Base-by-base conservation (phyloP, 2,329 filamentous ascomycete genomes). In the Fusarium euwallaceae region DNA sequence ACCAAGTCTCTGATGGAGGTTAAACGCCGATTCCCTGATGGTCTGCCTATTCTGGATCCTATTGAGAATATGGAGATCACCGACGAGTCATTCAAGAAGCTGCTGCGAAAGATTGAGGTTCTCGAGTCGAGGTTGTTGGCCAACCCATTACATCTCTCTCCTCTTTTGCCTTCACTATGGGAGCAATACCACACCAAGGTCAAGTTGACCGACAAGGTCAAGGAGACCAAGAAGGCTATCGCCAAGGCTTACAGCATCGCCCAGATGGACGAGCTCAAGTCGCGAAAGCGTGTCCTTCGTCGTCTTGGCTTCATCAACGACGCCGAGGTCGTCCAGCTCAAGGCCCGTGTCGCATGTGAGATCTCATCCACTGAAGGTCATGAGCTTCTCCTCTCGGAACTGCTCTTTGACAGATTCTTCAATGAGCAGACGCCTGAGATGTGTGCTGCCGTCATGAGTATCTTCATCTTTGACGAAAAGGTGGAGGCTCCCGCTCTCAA, bases 401-500 rank as follows among this genome's bases (percentile, higher is more conserved):
- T 99, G 32, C 89, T 99, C 1, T 98, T 99, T 84, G 97, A 98
- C 83, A 91, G 95, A 43, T 98, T 98, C 88, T 99, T 99, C 89
- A 99, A 98, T 81, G 95, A 98, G 80, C 87, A 98, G 51, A 92
- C 92, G 0, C 95, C 97, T 0, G 96, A 98, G 82, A 90, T 96
- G 75, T 94, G 93, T 78, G 97, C 97, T 1, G 90, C 96, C 0
- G 91, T 95, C 7, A 88, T 99, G 69, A 97, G 94, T 78, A 95
- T 94, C 80, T 98, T 99, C 85, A 97, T 99, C 75, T 98, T 98
- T 77, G 97, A 99, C 81, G 97, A 99, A 85, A 98, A 97, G 87
- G 92, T 94, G 58, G 93, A 96, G 78, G 92, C 95, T 14, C 86
- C 91, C 4, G 89, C 91, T 16, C 87, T 98, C 59, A 93, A 93